Percentiles rank a stretch among this genome's conserved stretches.
Conservation (phyloP, 2,329 filamentous ascomycete genomes). For the Ambrosiella cleistominuta region DNA sequence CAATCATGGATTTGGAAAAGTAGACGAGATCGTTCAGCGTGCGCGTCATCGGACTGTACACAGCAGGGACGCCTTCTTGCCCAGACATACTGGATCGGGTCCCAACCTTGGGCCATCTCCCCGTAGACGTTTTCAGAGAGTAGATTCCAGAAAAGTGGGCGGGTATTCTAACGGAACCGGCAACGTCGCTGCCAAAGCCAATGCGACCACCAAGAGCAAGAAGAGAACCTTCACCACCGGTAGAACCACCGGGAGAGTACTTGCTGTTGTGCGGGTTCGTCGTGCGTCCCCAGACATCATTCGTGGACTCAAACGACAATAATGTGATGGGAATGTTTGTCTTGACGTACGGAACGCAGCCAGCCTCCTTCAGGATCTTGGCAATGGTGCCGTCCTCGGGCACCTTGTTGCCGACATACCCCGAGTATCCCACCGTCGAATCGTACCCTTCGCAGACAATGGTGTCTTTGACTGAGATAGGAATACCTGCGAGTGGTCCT, state of each 20-base stretch:
- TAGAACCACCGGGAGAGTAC: constrained; percentile 79
- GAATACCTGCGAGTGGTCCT: constrained; percentile 73
- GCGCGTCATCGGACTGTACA: constrained; percentile 83
- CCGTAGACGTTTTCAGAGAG: constrained; percentile 69
- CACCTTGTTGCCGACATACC: constrained; percentile 49
- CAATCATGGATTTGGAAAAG: constrained; percentile 61
- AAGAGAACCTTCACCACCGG: constrained; percentile 68
- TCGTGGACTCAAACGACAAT: constrained; percentile 67
- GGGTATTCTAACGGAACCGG: constrained; percentile 70
- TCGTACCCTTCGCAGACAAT: constrained; percentile 73
- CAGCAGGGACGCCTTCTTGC: constrained; percentile 74
- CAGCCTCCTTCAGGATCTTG: constrained; percentile 65
- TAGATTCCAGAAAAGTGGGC: constrained; percentile 87
- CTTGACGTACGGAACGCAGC: constrained; percentile 82
- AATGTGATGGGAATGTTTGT: constrained; percentile 79
- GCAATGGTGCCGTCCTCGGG: constrained; percentile 54
- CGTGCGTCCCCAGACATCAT: constrained; percentile 63
- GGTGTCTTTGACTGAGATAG: constrained; percentile 67
- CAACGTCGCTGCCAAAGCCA: constrained; percentile 80
- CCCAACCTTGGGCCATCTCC: constrained; percentile 75
- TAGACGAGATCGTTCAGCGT: constrained; percentile 70
- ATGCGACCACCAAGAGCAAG: constrained; percentile 71
- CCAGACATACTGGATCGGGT: constrained; percentile 79
- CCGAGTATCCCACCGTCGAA: constrained; percentile 62
- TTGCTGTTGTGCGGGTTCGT: constrained; percentile 69